Evolutionary conservation across 2,329 filamentous ascomycete genomes (phyloP), one percentile per base, ranked within the genome.

Genomic region (Thermothelomyces thermophilus): DNA sequence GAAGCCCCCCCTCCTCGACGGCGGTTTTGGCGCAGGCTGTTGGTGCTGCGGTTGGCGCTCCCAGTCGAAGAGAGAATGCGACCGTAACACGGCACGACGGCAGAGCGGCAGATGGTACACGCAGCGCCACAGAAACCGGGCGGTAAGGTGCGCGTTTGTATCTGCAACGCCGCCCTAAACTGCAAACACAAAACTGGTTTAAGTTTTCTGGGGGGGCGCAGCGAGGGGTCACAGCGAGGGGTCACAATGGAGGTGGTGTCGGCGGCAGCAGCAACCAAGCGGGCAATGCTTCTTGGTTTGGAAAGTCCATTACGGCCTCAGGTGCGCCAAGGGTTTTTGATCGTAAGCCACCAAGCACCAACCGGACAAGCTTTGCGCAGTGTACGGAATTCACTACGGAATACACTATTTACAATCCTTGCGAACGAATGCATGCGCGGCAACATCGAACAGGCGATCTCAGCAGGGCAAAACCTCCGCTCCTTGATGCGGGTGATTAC

Each of bases 251-350:
- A n/a, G n/a, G n/a, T n/a, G n/a, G n/a, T n/a, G n/a, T n/a, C n/a
- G n/a, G 14, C 17, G 9, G 26, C 5, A 20, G 31, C 41, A 36
- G 30, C 46, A n/a, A n/a, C n/a, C n/a, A 28, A 24, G 24, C 22
- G 26, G 37, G 28, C 37, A 31, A 31, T 31, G 30, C 8, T 11
- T 31, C 11, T 10, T 11, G 11, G 30, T 11, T 26, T 26, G 9
- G 46, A n/a, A n/a, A n/a, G n/a, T n/a, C n/a, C n/a, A n/a, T n/a
- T n/a, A n/a, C n/a, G n/a, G n/a, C n/a, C n/a, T n/a, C n/a, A 48
- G 48, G 42, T 51, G 28, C 45, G 51, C 51, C 51, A 54, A 56
- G 51, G 22, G 24, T n/a, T n/a, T n/a, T n/a, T n/a, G n/a, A n/a
- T n/a, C n/a, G 24, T 9, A 26, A 26, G 5, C 24, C 9, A 26